Evolutionary conservation across 1,139 yeast species (phyloP), one percentile per base, ranked within the genome.

Genomic region (Yamadazyma atmosphaerica): DNA sequence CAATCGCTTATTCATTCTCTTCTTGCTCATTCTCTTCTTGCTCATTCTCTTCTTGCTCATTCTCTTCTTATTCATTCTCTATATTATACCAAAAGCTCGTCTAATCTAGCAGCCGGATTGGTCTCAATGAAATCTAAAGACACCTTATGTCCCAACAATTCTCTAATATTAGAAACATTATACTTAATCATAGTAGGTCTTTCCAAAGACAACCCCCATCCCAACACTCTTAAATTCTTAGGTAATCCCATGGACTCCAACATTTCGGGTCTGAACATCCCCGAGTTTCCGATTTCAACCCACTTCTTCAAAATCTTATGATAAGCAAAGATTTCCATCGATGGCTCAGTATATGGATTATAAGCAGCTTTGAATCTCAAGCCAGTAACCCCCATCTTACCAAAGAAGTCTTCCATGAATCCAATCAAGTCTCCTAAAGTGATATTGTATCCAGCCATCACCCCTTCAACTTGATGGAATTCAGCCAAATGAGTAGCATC

Each of bases 401-500:
- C 81, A 67, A 94, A 94, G 79, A 92, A 94, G 58, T 85, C 88
- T 67, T 92, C 94, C 98, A 94, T 90, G 79, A 94, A 94, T 32
- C 97, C 96, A 65, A 94, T 94, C 65, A 94, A 77, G 61, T 90
- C 97, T 46, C 98, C 98, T 54, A 94, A 74, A 15, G 98, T 90
- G 56, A 92, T 74, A 65, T 89, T 86, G 68, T 88, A 90, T 59
- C 95, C 98, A 27, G 98, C 98, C 63, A 94, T 76, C 40, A 94
- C 98, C 72, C 99, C 99, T 72, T 94, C 99, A 46, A 94, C 95
- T 72, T 94, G 99, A 68, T 92, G 98, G 77, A 94, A 94, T 72
- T 94, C 99, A 19, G 98, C 98, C 68, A 94, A 79, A 68, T 94
- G 99, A n/a, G 99, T 94, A 39, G 98, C 98, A 63, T 94, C 99